These are phyloP conservation scores for Suillus subalutaceus DNA, from an alignment of 768 basidiomycete genomes.

Conservation along the genomic window DNA sequence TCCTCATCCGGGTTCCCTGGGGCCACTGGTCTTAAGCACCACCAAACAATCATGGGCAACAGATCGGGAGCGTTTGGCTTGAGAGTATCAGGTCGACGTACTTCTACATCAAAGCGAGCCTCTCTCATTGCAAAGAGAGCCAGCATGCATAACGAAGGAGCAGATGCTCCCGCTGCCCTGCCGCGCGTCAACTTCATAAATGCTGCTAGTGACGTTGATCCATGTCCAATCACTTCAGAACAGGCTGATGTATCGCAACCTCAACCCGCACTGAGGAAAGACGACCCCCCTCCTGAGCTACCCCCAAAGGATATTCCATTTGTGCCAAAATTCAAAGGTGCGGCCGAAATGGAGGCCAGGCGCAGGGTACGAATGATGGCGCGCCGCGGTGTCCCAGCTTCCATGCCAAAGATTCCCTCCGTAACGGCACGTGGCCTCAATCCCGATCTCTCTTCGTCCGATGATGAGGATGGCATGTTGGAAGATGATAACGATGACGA, in stretches of 20 bases:
- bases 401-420: constrained; percentile 26
- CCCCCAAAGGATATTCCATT: constrained; percentile 60
- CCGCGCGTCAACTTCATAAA: constrained; percentile 17
- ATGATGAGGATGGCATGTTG: constrained; percentile 49
- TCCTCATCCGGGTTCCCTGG: constrained; percentile 46
- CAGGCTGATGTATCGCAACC: constrained; percentile 4
- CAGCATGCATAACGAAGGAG: constrained; percentile 13
- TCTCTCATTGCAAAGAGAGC: constrained; percentile 27
- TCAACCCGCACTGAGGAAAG: constrained; percentile 15
- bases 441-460: constrained; percentile 51
- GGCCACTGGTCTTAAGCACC: constrained; percentile 69
- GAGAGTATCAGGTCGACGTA: constrained; percentile 69
- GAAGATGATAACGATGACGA: constrained; percentile 56
- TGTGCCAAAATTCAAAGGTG: constrained; percentile 78
- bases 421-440: constrained; percentile 45
- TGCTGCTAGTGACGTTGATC: constrained; percentile 17
- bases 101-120: constrained; percentile 53
- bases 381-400: constrained; percentile 45
- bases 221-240: constrained; percentile 14
- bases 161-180: constrained; percentile 13
- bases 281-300: constrained; percentile 30
- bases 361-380: constrained; percentile 68
- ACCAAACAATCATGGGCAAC: constrained; percentile 84
- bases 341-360: constrained; percentile 85
- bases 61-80: constrained; percentile 75